Conservation (phyloP, 2,329 filamentous ascomycete species). For the Orbilia brochopaga region DNA sequence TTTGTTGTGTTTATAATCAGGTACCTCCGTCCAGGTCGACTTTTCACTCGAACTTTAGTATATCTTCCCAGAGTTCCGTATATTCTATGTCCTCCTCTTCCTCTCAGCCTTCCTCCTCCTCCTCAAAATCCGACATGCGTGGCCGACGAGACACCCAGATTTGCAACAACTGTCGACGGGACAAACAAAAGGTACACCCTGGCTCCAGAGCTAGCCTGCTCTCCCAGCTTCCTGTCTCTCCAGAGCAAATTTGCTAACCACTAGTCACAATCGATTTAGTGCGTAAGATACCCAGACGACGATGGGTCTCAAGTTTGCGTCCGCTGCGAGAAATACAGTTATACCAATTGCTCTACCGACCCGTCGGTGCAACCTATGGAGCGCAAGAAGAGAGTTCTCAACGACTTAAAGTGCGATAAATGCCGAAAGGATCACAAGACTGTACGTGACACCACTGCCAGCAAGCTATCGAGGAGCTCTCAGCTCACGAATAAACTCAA, state of each 20-base stretch:
- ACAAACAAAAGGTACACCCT: conserved; percentile 42
- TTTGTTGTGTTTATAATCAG: not conserved
- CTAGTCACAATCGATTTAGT: conserved; percentile 12
- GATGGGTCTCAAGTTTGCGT: conserved; percentile 32
- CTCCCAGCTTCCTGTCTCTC: not conserved
- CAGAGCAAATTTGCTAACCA: not conserved
- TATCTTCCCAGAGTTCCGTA: not conserved
- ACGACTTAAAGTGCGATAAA: conserved; percentile 47
- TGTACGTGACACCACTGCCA: conserved; percentile 16
- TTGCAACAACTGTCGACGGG: conserved; percentile 45
- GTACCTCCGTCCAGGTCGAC: not conserved
- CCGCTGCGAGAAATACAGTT: conserved; percentile 37
- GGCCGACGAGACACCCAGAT: conserved; percentile 36
- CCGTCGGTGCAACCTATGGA: conserved; percentile 43
- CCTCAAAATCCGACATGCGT: conserved; percentile 36
- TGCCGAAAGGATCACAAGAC: conserved; percentile 47
- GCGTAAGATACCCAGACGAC: conserved; percentile 23
- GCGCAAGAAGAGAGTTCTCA: conserved; percentile 42
- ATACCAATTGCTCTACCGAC: conserved; percentile 39
- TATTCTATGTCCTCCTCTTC: conserved; percentile 19
- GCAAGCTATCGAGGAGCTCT: not conserved
- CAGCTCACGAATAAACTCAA: not conserved
- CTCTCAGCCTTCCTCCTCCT: conserved; percentile 16
- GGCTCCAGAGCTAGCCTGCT: not conserved
- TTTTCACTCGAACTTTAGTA: not conserved